These are phyloP conservation scores for Elsinoe australis DNA, from an alignment of 2,329 filamentous ascomycete species.

Conservation along the genomic window DNA sequence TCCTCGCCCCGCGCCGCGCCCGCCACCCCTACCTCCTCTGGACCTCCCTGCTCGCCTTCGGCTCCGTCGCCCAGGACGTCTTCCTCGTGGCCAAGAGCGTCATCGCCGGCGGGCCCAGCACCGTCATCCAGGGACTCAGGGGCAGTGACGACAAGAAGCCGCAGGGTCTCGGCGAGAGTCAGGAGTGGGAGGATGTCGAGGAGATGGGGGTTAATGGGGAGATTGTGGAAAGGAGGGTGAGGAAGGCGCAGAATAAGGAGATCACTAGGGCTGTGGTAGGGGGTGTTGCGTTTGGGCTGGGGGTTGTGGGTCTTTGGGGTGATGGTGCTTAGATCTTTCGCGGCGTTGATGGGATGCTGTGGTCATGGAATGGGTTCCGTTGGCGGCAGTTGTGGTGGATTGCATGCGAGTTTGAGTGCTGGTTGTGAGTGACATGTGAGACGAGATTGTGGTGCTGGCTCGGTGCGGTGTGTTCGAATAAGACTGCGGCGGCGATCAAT, in stretches of 20 bases:
- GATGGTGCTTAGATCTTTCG: conserved; percentile 37
- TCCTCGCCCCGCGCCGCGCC: conserved; percentile 63
- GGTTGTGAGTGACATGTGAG: no score
- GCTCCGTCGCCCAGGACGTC: conserved; percentile 34
- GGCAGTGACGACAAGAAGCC: conserved; percentile 20
- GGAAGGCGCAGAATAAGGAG: conserved; percentile 37
- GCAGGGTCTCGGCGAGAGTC: conserved; percentile 17
- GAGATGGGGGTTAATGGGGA: conserved; percentile 44
- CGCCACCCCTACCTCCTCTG: conserved; percentile 89
- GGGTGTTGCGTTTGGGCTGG: conserved; percentile 41
- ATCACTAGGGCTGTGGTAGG: conserved; percentile 36
- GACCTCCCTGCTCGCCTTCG: conserved; percentile 61
- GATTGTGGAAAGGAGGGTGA: conserved; percentile 40
- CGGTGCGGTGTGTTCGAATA: no score
- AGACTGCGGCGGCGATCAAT: no score
- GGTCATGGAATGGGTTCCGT: no score
- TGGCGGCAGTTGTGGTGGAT: no score
- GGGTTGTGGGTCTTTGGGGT: conserved; percentile 43
- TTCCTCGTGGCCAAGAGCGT: conserved; percentile 21
- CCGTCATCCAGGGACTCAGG: neutral
- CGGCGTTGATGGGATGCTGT: no score
- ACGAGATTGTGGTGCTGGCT: no score
- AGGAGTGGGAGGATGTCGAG: conserved; percentile 23
- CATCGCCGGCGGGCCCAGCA: conserved; percentile 16
- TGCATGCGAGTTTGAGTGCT: no score